These are phyloP conservation scores for Juncus effusus DNA, from an alignment of 176 grass and related monocot genomes.

Conservation along the genomic window DNA sequence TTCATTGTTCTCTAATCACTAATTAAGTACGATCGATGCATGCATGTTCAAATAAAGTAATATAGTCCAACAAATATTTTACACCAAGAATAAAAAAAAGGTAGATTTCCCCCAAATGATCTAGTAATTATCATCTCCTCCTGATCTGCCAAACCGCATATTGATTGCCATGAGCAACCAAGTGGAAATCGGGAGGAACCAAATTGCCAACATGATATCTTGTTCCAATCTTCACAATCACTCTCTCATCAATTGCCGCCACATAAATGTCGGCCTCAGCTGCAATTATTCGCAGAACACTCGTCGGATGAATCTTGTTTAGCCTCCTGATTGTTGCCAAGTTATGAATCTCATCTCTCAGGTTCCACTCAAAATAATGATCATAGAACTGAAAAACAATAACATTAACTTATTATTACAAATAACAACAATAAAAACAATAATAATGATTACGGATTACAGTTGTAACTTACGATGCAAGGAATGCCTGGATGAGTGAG, in stretches of 20 bases:
- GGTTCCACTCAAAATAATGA: constrained; percentile 62
- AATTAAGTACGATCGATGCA: too few species aligned
- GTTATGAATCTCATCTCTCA: constrained; percentile 50
- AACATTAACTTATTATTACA: neutral
- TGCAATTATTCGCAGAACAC: constrained; percentile 51
- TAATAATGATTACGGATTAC: neutral
- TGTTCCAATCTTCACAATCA: constrained; percentile 52
- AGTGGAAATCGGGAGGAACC: constrained; percentile 40
- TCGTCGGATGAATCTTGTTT: constrained; percentile 39
- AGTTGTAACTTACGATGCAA: constrained; percentile 54
- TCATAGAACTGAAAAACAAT: constrained; percentile 58
- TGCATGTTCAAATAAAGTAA: too few species aligned
- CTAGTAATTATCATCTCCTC: neutral
- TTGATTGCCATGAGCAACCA: constrained; percentile 36
- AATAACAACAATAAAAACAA: neutral
- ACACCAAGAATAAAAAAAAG: neutral
- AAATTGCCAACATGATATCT: constrained; percentile 34
- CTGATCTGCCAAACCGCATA: constrained; percentile 62
- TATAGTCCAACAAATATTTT: neutral
- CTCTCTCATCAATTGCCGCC: constrained; percentile 53
- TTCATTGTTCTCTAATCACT: too few species aligned
- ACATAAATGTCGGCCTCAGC: constrained; percentile 63
- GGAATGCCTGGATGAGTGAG: constrained; percentile 75
- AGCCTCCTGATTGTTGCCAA: constrained; percentile 48
- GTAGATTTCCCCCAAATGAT: constrained; percentile 2